Conservation (phyloP, 495 filamentous ascomycete genomes). For the Hypoxylon lienhwacheense region DNA sequence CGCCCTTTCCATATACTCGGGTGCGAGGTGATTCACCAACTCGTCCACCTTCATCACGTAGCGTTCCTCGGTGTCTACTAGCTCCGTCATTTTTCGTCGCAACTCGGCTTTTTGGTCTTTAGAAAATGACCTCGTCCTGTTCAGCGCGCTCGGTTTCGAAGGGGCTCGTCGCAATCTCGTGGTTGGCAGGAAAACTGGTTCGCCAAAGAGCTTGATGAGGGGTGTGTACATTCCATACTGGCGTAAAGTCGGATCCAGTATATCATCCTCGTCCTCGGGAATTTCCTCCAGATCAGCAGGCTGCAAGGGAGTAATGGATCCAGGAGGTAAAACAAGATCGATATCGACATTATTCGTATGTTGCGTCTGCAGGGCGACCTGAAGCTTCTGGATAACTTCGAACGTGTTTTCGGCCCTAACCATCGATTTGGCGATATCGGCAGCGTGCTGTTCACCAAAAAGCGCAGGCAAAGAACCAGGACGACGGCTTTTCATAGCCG, state of each 20-base stretch:
- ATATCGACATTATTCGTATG: slow-evolving; percentile 81
- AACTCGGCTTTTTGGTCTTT: slow-evolving; percentile 81
- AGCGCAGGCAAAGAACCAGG: slow-evolving; percentile 64
- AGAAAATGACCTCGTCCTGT: slow-evolving; percentile 69
- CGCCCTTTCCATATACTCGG: slow-evolving; percentile 71
- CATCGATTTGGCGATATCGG: slow-evolving; percentile 82
- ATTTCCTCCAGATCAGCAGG: slow-evolving; percentile 54
- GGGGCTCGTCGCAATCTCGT: slow-evolving; percentile 83
- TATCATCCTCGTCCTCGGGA: slow-evolving; percentile 60
- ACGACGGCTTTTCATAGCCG: slow-evolving; percentile 50
- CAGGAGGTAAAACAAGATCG: slow-evolving; percentile 80
- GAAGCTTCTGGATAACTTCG: slow-evolving; percentile 71
- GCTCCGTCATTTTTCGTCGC: slow-evolving; percentile 84
- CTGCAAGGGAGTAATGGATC: slow-evolving; percentile 64
- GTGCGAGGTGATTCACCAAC: slow-evolving; percentile 72
- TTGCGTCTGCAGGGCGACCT: slow-evolving; percentile 72
- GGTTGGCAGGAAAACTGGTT: slow-evolving; percentile 83
- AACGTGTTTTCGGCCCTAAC: slow-evolving; percentile 70
- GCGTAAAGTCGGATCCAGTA: slow-evolving; percentile 59
- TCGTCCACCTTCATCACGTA: slow-evolving; percentile 86
- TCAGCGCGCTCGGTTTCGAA: slow-evolving; percentile 78
- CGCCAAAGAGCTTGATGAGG: slow-evolving; percentile 75
- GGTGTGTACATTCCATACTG: slow-evolving; percentile 75
- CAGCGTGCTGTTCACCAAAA: slow-evolving; percentile 92
- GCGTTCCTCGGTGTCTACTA: slow-evolving; percentile 90